These are phyloP conservation scores for Trichophyton equinum DNA, from an alignment of 2,329 filamentous ascomycete genomes.

Conservation along the genomic window DNA sequence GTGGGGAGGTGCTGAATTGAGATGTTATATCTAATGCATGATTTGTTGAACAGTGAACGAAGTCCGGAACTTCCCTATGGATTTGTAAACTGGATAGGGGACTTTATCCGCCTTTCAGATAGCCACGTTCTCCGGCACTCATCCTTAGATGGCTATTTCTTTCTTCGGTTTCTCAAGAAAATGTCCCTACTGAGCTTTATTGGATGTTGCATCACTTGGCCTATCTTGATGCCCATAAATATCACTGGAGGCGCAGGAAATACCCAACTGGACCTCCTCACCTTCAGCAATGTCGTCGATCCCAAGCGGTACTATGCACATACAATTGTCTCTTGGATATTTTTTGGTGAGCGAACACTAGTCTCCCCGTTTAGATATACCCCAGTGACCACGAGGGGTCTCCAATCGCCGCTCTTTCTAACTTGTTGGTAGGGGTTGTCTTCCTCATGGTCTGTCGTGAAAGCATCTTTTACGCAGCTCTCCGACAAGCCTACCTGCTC, in stretches of 20 bases:
- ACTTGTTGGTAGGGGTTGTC: conserved; percentile 44
- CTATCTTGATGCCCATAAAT: conserved; percentile 77
- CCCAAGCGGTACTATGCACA: conserved; percentile 66
- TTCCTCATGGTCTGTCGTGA: conserved; percentile 79
- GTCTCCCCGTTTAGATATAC: not conserved
- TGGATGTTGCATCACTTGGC: conserved; percentile 75
- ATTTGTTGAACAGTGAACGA: conserved; percentile 26
- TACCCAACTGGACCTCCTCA: conserved; percentile 60
- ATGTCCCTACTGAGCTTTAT: conserved; percentile 65
- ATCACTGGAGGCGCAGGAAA: conserved; percentile 61
- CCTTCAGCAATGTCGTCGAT: conserved; percentile 61
- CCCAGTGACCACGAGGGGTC: not conserved
- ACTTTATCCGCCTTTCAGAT: conserved; percentile 49
- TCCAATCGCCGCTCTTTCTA: not conserved
- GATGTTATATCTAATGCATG: not conserved
- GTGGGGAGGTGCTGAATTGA: not conserved
- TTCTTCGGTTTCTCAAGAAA: conserved; percentile 75
- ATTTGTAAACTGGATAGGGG: conserved; percentile 42
- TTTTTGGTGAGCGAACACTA: conserved; percentile 44
- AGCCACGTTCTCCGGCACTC: conserved; percentile 77
- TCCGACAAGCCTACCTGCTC: conserved; percentile 81
- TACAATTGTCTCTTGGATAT: conserved; percentile 61
- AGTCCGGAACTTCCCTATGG: conserved; percentile 37
- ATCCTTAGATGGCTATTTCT: conserved; percentile 83
- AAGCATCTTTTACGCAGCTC: conserved; percentile 77